These are phyloP conservation scores for Xylariaceae sp. DNA, from an alignment of 2,329 filamentous ascomycete species.

Conservation along the genomic window DNA sequence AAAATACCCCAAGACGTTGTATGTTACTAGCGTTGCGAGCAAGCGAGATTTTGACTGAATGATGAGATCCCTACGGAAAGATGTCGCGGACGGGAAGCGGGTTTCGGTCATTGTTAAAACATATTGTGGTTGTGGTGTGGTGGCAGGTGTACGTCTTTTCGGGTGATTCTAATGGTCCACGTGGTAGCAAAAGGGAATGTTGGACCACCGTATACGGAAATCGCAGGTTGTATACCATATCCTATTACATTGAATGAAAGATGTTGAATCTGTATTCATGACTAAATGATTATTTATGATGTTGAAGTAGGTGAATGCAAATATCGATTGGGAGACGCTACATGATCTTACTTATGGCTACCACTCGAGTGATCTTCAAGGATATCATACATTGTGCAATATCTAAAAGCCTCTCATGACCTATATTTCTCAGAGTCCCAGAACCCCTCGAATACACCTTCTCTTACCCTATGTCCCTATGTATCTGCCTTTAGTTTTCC, in stretches of 20 bases:
- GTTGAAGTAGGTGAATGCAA: too few species aligned
- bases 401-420: too few species aligned
- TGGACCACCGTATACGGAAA: neutral
- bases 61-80: slow-evolving; percentile 8
- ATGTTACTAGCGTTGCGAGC: slow-evolving; percentile 27
- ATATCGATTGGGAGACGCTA: too few species aligned
- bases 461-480: neutral
- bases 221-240: slow-evolving; percentile 26
- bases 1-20: slow-evolving; percentile 26
- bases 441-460: neutral
- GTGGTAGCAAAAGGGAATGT: slow-evolving; percentile 18
- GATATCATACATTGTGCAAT: too few species aligned
- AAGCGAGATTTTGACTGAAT: slow-evolving; percentile 17
- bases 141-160: slow-evolving; percentile 12
- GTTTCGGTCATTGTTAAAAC: slow-evolving; percentile 13
- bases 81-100: slow-evolving; percentile 18
- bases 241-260: slow-evolving; percentile 6
- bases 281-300: neutral
- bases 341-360: too few species aligned
- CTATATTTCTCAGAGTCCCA: too few species aligned
- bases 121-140: slow-evolving; percentile 2
- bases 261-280: neutral
- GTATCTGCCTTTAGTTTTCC: too few species aligned
- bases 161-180: slow-evolving; percentile 17
- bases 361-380: too few species aligned